Evolutionary conservation across 352 stramenopile species (phyloP).

Genomic region (Globisporangium radiosum): DNA sequence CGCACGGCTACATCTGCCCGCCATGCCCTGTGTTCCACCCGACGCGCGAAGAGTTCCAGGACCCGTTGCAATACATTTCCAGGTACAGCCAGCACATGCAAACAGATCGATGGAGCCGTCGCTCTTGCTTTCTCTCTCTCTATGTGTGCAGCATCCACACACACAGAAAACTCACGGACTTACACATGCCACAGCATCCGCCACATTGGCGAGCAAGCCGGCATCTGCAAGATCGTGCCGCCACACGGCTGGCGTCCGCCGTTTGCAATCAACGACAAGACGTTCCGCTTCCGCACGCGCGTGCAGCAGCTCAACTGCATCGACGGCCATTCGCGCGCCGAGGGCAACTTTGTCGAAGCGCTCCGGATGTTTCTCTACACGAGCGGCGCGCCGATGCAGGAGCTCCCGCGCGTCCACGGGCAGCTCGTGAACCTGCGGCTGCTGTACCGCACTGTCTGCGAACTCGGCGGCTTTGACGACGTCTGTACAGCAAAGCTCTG

Average conservation of each 20-base stretch:
- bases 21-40: constrained; percentile 85
- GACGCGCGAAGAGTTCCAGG: constrained; percentile 80
- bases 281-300: constrained; percentile 91
- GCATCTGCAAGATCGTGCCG: constrained; percentile 99
- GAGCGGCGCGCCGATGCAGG: constrained; percentile 68
- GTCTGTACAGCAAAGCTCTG: constrained; percentile 34
- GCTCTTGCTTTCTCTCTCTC: neutral
- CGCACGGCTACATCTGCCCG: constrained; percentile 77
- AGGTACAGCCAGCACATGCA: constrained; percentile 33
- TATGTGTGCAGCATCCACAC: neutral
- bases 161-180: too few relatives aligned
- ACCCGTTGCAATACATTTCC: constrained; percentile 91
- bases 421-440: constrained; percentile 64
- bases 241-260: constrained; percentile 91
- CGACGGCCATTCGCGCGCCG: constrained; percentile 68
- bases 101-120: neutral
- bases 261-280: constrained; percentile 83
- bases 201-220: constrained; percentile 89
- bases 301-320: constrained; percentile 94
- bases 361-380: constrained; percentile 81
- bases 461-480: constrained; percentile 41
- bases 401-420: constrained; percentile 60
- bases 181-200: constrained; percentile 50
- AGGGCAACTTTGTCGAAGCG: constrained; percentile 76
- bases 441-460: constrained; percentile 59